These are phyloP conservation scores for Fusarium decemcellulare DNA, from an alignment of 2,329 filamentous ascomycete genomes.

Conservation along the genomic window DNA sequence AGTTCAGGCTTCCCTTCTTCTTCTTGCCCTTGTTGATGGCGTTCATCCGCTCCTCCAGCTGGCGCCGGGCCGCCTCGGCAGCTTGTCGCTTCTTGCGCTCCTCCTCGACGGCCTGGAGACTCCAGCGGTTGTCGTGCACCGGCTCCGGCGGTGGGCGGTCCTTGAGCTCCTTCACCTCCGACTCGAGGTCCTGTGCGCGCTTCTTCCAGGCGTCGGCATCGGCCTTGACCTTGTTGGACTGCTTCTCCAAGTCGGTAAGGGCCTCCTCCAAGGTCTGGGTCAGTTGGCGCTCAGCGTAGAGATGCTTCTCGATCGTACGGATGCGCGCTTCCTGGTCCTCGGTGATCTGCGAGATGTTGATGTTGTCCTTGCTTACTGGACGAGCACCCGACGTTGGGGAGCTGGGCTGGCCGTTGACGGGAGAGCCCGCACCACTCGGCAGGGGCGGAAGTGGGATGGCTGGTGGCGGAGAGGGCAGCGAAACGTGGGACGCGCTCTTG, in stretches of 20 bases:
- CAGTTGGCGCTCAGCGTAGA: slow-evolving; percentile 95
- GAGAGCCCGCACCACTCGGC: slow-evolving; percentile 71
- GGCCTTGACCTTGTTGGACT: slow-evolving; percentile 90
- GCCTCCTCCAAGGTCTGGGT: slow-evolving; percentile 96
- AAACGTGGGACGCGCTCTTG: slow-evolving; percentile 86
- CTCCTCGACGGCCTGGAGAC: slow-evolving; percentile 93
- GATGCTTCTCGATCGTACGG: slow-evolving; percentile 95
- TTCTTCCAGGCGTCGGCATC: slow-evolving; percentile 94
- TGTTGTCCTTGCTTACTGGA: slow-evolving; percentile 84
- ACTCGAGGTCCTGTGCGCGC: slow-evolving; percentile 83
- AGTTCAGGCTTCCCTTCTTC: slow-evolving; percentile 96
- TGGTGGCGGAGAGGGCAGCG: slow-evolving; percentile 92
- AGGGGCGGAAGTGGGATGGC: slow-evolving; percentile 96
- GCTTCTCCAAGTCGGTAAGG: slow-evolving; percentile 91
- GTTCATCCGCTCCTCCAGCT: slow-evolving; percentile 96
- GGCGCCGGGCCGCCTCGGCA: slow-evolving; percentile 88
- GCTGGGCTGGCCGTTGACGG: slow-evolving; percentile 60
- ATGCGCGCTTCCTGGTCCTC: slow-evolving; percentile 97
- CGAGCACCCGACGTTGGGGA: slow-evolving; percentile 72
- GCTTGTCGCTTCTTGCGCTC: slow-evolving; percentile 93
- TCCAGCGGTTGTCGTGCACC: slow-evolving; percentile 72
- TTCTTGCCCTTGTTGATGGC: slow-evolving; percentile 90
- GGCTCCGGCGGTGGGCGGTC: slow-evolving; percentile 62
- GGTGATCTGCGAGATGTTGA: slow-evolving; percentile 80
- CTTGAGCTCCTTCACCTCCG: slow-evolving; percentile 77